Evolutionary conservation across 108 stramenopile species (phyloP).

Genomic region (Cyclostephanos tholiformis): DNA sequence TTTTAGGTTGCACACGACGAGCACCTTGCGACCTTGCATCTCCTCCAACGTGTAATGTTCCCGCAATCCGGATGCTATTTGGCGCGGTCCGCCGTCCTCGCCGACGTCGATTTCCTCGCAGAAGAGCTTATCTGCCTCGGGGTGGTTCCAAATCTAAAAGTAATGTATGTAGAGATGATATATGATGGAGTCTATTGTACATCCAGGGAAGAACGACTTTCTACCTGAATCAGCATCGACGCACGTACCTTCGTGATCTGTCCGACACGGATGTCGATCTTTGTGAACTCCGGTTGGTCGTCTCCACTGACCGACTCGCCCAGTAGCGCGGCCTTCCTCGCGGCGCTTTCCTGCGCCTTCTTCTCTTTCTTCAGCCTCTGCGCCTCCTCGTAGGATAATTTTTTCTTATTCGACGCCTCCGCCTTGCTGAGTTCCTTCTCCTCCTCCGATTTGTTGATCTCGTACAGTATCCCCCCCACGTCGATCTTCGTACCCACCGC

Average conservation of each 20-base stretch:
- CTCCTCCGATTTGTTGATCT: conserved; percentile 64
- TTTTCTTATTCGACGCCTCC: conserved; percentile 71
- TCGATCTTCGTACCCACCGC: conserved; percentile 66
- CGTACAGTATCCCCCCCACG: conserved; percentile 79
- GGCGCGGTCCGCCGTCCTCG: conserved; percentile 74
- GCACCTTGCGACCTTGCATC: conserved; percentile 83
- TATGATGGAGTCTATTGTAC: neutral
- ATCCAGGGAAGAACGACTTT: too few species aligned
- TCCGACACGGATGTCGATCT: conserved; percentile 89
- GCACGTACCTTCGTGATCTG: conserved; percentile 64
- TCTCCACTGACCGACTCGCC: conserved; percentile 24
- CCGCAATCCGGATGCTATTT: conserved; percentile 90
- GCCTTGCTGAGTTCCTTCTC: conserved; percentile 67
- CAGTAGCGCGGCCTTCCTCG: conserved; percentile 52
- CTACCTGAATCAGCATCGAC: too few species aligned
- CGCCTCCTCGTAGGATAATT: conserved; percentile 73
- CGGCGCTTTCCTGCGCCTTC: conserved; percentile 71
- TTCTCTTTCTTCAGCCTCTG: conserved; percentile 84
- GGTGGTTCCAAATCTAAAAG: conserved; percentile 89
- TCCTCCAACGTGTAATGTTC: conserved; percentile 85
- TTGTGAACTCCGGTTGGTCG: conserved; percentile 85
- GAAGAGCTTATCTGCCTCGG: conserved; percentile 88
- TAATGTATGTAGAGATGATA: neutral
- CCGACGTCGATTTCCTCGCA: conserved; percentile 94
- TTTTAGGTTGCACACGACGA: conserved; percentile 95